Evolutionary conservation across 257 asterid genomes (phyloP).

Genomic region (Hygrophila difformis): DNA sequence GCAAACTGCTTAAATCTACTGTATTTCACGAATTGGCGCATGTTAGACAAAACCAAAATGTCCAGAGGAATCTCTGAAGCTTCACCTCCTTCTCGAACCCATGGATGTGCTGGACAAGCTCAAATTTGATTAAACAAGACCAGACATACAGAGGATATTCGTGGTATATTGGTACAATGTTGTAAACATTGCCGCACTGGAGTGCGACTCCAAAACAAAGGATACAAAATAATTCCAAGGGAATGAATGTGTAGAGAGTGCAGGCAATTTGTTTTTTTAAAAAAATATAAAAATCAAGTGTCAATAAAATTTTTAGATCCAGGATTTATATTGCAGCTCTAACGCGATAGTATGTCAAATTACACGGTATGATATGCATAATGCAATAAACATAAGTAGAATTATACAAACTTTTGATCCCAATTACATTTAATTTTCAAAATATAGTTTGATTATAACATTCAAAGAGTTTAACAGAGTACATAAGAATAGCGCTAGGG

Average conservation of each 20-base stretch:
- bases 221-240: no score
- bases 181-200: no score
- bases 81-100: conserved; percentile 99
- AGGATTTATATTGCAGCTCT: no score
- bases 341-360: no score
- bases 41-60: conserved; percentile 80
- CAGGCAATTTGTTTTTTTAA: no score
- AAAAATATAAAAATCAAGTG: no score
- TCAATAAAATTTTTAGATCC: no score
- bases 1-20: conserved; percentile 93
- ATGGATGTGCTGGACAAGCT: conserved; percentile 73
- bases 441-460: not conserved
- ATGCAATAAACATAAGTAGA: not conserved
- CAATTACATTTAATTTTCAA: not conserved
- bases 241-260: no score
- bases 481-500: no score
- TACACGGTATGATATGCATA: not conserved
- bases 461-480: not conserved
- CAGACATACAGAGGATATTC: not conserved
- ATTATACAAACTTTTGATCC: no score
- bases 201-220: no score
- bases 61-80: conserved; percentile 98
- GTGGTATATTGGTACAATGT: not conserved
- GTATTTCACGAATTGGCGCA: conserved; percentile 92
- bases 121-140: conserved; percentile 11